Percentiles rank a stretch among this genome's conserved stretches.
Evolutionary conservation across 805 yeast genomes (phyloP).

Genomic region (Wickerhamiella dianesei): DNA sequence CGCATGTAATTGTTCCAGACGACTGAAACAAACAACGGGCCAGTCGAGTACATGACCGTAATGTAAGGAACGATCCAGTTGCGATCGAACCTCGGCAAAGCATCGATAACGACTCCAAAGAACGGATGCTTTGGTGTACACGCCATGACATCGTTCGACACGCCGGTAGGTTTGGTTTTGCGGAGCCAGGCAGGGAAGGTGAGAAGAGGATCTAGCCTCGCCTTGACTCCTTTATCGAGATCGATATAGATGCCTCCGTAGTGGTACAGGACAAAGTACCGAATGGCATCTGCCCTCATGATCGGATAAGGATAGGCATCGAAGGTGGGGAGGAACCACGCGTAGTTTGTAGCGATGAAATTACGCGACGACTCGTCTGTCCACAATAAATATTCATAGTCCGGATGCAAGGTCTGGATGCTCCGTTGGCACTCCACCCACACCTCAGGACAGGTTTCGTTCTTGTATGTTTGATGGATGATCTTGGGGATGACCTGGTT

Average conservation of each 20-base stretch:
- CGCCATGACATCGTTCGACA: slow-evolving; percentile 89
- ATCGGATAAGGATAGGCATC: slow-evolving; percentile 69
- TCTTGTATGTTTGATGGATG: slow-evolving; percentile 87
- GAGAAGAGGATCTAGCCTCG: slow-evolving; percentile 66
- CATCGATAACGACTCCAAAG: slow-evolving; percentile 55
- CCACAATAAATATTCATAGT: slow-evolving; percentile 74
- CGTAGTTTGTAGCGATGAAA: slow-evolving; percentile 64
- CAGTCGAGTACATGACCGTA: slow-evolving; percentile 87
- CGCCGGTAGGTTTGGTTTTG: slow-evolving; percentile 79
- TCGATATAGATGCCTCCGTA: slow-evolving; percentile 88
- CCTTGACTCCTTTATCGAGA: slow-evolving; percentile 75
- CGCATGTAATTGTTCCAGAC: slow-evolving; percentile 80
- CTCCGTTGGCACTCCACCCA: slow-evolving; percentile 71
- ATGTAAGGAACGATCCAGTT: slow-evolving; percentile 80
- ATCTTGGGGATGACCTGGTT: slow-evolving; percentile 62
- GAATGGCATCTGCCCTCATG: slow-evolving; percentile 78
- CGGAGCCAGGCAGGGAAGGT: slow-evolving; percentile 76
- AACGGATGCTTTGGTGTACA: slow-evolving; percentile 78
- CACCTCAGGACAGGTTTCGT: slow-evolving; percentile 57
- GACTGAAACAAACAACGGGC: slow-evolving; percentile 75
- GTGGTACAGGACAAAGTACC: slow-evolving; percentile 71
- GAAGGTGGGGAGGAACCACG: slow-evolving; percentile 76
- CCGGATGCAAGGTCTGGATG: slow-evolving; percentile 71
- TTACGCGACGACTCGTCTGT: slow-evolving; percentile 72
- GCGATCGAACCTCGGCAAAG: slow-evolving; percentile 46